Percentiles rank a stretch among this genome's conserved stretches.
Conservation (phyloP, 179 eudicot genomes). For the Pouteria campechiana region DNA sequence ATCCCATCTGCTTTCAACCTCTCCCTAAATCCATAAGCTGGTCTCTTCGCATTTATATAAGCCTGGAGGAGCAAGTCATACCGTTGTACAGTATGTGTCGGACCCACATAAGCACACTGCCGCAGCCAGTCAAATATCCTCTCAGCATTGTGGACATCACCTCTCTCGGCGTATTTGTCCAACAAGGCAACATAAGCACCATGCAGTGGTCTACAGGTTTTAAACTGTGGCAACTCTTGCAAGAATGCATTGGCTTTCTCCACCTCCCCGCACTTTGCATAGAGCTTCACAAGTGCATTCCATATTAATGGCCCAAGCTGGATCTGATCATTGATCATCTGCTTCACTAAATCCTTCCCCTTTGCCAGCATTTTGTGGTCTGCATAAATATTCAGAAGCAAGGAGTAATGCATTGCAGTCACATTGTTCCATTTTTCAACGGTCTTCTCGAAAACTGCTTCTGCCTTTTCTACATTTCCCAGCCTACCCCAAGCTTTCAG, state of each 20-base stretch:
- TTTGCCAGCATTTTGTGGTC: conserved; percentile 60
- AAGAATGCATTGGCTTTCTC: conserved; percentile 77
- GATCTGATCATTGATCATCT: conserved; percentile 56
- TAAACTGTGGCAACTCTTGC: conserved; percentile 40
- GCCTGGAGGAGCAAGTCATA: conserved; percentile 49
- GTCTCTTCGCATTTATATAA: conserved; percentile 48
- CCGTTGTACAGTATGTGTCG: conserved; percentile 24
- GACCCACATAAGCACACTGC: conserved; percentile 44
- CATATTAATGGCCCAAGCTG: conserved; percentile 56
- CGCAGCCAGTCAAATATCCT: conserved; percentile 57
- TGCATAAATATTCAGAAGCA: conserved; percentile 58
- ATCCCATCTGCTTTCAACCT: conserved; percentile 67
- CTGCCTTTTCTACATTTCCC: conserved; percentile 55
- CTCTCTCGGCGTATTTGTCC: conserved; percentile 60
- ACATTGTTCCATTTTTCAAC: conserved; percentile 18
- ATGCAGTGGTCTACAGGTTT: conserved; percentile 37
- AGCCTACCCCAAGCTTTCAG: conserved; percentile 75
- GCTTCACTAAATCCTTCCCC: conserved; percentile 70
- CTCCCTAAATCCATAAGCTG: conserved; percentile 63
- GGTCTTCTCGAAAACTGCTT: conserved; percentile 48
- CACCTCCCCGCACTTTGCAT: conserved; percentile 70
- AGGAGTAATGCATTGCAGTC: conserved; percentile 29
- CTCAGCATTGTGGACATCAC: conserved; percentile 73
- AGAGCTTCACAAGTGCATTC: conserved; percentile 75
- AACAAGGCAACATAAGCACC: conserved; percentile 37